Evolutionary conservation across 805 yeast species (phyloP).

Genomic region (Candida nanaspora): DNA sequence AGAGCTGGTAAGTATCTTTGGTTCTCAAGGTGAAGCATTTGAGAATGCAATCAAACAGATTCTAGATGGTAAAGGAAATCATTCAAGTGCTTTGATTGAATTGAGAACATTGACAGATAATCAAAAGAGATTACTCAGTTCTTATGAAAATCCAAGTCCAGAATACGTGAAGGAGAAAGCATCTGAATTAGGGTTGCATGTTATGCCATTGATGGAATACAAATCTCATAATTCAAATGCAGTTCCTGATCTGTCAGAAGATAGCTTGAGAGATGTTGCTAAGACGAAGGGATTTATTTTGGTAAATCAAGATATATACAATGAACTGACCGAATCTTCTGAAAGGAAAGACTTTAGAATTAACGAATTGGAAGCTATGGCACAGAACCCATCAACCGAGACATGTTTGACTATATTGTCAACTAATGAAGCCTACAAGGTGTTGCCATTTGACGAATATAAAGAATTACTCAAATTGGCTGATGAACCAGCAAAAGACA

Average conservation of each 20-base stretch:
- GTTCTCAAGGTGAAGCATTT: constrained; percentile 14
- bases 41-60: constrained; percentile 6
- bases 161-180: constrained; percentile 21
- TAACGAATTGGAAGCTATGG: not conserved
- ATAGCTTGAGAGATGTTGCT: no score
- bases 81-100: constrained; percentile 22
- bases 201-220: constrained; percentile 4
- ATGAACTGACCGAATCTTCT: not conserved
- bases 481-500: constrained; percentile 9
- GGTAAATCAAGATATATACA: constrained; percentile 5
- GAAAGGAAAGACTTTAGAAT: not conserved
- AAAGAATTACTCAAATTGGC: constrained; percentile 1
- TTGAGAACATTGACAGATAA: constrained; percentile 13
- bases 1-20: constrained; percentile 11
- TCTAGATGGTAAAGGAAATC: constrained; percentile 11
- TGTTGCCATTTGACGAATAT: constrained; percentile 1
- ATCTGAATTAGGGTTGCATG: constrained; percentile 8
- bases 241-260: constrained; percentile 15
- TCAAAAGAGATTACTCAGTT: constrained; percentile 8
- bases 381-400: constrained; percentile 4
- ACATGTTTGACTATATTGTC: constrained; percentile 3
- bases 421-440: constrained; percentile 8
- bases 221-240: not conserved
- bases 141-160: constrained; percentile 18
- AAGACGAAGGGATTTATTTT: constrained; percentile 8